phyloP scores from a whole-genome alignment of 225 moss, liverwort and hornwort genomes.

The Bryum argenteum region DNA sequence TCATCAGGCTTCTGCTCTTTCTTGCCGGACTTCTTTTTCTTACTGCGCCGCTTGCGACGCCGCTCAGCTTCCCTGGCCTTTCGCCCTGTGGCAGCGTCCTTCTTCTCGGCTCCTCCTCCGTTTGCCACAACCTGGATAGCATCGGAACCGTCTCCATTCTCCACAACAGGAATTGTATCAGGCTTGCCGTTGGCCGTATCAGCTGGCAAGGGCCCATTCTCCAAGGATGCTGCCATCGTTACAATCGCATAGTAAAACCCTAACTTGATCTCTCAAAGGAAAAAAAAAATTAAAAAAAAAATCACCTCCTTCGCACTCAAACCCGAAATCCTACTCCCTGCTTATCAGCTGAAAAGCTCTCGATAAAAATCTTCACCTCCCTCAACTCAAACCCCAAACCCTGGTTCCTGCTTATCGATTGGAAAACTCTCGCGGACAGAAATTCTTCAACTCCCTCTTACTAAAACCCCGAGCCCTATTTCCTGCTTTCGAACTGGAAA shows the following conservation, averaged over 20 bases:
- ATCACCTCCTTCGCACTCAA: no score
- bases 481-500: no score
- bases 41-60: slow-evolving; percentile 78
- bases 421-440: no score
- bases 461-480: no score
- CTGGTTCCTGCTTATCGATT: no score
- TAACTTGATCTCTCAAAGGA: not conserved
- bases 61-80: slow-evolving; percentile 81
- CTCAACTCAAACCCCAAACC: no score
- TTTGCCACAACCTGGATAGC: slow-evolving; percentile 24
- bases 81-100: slow-evolving; percentile 36
- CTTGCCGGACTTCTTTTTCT: slow-evolving; percentile 66
- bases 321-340: no score
- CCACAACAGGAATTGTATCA: slow-evolving; percentile 6
- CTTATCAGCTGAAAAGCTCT: no score
- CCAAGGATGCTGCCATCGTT: slow-evolving; percentile 37
- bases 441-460: no score
- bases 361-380: no score
- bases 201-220: slow-evolving; percentile 33
- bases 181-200: slow-evolving; percentile 48
- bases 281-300: no score
- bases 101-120: slow-evolving; percentile 32
- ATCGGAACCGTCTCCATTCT: slow-evolving; percentile 27
- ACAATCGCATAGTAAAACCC: slow-evolving; percentile 34
- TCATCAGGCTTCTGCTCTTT: slow-evolving; percentile 41